Evolutionary conservation across 306 rosid genomes (phyloP).

Genomic region (Morella rubra): DNA sequence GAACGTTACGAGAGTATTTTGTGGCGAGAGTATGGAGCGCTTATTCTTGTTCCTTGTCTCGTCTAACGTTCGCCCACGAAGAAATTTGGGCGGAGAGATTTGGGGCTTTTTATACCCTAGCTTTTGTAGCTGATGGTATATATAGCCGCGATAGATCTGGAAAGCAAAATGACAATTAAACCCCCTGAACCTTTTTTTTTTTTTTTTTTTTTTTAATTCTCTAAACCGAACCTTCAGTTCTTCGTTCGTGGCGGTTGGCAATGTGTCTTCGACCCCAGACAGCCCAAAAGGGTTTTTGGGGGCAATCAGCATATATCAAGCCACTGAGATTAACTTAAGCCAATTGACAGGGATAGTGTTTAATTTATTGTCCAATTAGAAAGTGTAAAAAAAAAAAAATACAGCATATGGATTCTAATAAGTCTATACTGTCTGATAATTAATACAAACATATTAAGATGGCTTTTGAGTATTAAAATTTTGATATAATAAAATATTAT

Average conservation of each 20-base stretch:
- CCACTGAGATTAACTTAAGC: too few species aligned
- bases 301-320: too few species aligned
- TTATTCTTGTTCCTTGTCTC: slow-evolving; percentile 7
- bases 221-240: too few species aligned
- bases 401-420: too few species aligned
- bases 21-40: slow-evolving; percentile 21
- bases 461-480: too few species aligned
- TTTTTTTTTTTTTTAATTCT: background rate
- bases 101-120: slow-evolving; percentile 86
- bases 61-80: slow-evolving; percentile 45
- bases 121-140: slow-evolving; percentile 62
- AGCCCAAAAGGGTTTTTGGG: background rate
- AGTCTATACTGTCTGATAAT: too few species aligned
- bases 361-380: too few species aligned
- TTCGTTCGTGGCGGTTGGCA: background rate
- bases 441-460: too few species aligned
- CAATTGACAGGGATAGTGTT: too few species aligned
- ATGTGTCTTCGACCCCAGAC: background rate
- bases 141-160: slow-evolving; percentile 47
- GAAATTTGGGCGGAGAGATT: slow-evolving; percentile 53
- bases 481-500: too few species aligned
- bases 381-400: too few species aligned
- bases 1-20: slow-evolving; percentile 21
- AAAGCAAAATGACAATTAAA: slow-evolving; percentile 22
- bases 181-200: slow-evolving; percentile 22